phyloP scores from a whole-genome alignment of 371 early-diverging fungal genomes.

The Phascolomyces articulosus region DNA sequence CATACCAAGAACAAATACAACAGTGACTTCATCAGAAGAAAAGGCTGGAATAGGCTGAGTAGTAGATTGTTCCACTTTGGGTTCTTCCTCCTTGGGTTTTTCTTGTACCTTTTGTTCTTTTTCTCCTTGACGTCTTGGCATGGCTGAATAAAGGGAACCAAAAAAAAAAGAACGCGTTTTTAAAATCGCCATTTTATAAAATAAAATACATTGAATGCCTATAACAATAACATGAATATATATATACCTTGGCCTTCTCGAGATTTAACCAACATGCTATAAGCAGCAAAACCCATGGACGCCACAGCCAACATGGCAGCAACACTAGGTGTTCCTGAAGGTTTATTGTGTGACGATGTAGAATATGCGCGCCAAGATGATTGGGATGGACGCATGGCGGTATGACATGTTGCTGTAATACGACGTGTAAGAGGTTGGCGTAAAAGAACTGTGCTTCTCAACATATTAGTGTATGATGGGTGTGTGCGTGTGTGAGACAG shows the following conservation, averaged over 20 bases:
- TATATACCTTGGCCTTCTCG: slow-evolving; percentile 53
- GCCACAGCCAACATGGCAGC: slow-evolving; percentile 58
- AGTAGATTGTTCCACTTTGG: not conserved
- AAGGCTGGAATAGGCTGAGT: slow-evolving; percentile 12
- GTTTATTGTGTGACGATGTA: slow-evolving; percentile 10
- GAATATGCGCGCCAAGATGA: slow-evolving; percentile 9
- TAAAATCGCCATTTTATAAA: no score
- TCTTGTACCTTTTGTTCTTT: no score
- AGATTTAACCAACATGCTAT: slow-evolving; percentile 47
- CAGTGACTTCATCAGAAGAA: slow-evolving; percentile 53
- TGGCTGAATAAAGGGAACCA: not conserved
- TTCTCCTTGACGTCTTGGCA: slow-evolving; percentile 1
- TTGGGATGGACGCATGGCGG: not conserved
- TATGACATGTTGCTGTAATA: not conserved
- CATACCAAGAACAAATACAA: slow-evolving; percentile 78
- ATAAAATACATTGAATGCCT: no score
- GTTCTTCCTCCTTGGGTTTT: not conserved
- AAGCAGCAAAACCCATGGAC: slow-evolving; percentile 55
- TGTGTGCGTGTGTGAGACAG: not conserved
- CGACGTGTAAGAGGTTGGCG: slow-evolving; percentile 1
- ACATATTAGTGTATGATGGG: not conserved
- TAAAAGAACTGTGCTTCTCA: not conserved
- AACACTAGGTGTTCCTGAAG: slow-evolving; percentile 31
- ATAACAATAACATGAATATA: no score
- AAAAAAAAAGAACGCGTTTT: not conserved